These are phyloP conservation scores for Zarea fungicola DNA, from an alignment of 2,329 filamentous ascomycete species.

Conservation along the genomic window DNA sequence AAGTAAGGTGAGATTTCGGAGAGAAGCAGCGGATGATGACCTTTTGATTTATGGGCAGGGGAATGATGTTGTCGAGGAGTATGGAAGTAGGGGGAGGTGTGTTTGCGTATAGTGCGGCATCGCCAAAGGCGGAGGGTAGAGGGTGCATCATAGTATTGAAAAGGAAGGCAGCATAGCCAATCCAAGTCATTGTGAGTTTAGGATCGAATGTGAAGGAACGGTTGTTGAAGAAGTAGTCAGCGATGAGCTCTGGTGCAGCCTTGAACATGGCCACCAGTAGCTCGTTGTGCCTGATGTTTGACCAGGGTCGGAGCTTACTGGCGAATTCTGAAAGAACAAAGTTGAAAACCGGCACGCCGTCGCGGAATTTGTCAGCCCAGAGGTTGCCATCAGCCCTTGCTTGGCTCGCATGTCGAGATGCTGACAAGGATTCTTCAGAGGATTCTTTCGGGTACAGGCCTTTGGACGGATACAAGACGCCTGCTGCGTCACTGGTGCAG, in stretches of 20 bases:
- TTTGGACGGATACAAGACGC: constrained; percentile 68
- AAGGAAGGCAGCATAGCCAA: constrained; percentile 84
- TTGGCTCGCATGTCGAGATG: constrained; percentile 24
- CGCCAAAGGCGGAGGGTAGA: constrained; percentile 68
- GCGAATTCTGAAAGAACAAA: constrained; percentile 72
- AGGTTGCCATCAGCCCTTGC: constrained; percentile 65
- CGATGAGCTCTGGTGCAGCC: constrained; percentile 77
- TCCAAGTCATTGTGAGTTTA: constrained; percentile 89
- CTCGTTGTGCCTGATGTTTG: constrained; percentile 73
- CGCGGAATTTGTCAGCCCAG: constrained; percentile 62
- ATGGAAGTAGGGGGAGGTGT: constrained; percentile 74
- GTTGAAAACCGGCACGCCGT: constrained; percentile 71
- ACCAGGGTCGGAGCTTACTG: constrained; percentile 75
- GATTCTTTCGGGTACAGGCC: constrained; percentile 81
- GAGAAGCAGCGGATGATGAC: constrained; percentile 74
- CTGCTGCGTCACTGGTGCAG: constrained; percentile 68
- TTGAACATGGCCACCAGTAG: constrained; percentile 75
- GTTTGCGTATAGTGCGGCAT: constrained; percentile 52
- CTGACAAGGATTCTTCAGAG: constrained; percentile 41
- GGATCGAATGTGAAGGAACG: constrained; percentile 82
- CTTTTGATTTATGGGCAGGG: constrained; percentile 74
- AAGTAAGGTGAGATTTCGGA: constrained; percentile 70
- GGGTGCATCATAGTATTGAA: constrained; percentile 74
- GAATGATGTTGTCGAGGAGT: constrained; percentile 80
- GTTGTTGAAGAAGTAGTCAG: constrained; percentile 80